Percentiles rank a stretch among this genome's conserved stretches.
These are phyloP conservation scores for Nicotiana obtusifolia DNA, from an alignment of 257 asterid genomes.

Conservation along the genomic window DNA sequence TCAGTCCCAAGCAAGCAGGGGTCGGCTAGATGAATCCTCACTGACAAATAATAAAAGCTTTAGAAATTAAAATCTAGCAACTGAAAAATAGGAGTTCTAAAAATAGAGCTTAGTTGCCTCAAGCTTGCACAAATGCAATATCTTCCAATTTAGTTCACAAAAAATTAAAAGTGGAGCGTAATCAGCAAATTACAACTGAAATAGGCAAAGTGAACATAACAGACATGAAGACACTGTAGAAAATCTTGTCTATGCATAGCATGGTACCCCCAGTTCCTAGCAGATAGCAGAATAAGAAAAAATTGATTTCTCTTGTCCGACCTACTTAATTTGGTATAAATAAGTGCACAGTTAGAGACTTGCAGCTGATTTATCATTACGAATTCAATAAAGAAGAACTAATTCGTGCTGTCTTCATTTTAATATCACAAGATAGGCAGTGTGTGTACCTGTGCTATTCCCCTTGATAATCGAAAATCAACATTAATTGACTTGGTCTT, in stretches of 20 bases:
- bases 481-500: slow-evolving; percentile 85
- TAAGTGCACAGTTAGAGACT: background rate
- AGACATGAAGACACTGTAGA: background rate
- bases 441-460: slow-evolving; percentile 77
- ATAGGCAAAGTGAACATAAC: slow-evolving; percentile 2
- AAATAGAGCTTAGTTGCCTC: background rate
- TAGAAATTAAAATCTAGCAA: background rate
- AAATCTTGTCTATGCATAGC: background rate
- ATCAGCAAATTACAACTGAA: background rate
- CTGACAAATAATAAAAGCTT: background rate
- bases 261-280: background rate
- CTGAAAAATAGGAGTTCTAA: background rate
- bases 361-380: background rate
- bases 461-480: slow-evolving; percentile 95
- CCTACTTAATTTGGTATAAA: background rate
- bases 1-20: slow-evolving; percentile 4
- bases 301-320: background rate
- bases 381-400: background rate
- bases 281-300: background rate
- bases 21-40: background rate
- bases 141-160: background rate
- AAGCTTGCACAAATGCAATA: background rate
- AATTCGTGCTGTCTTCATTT: background rate
- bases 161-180: background rate
- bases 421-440: slow-evolving; percentile 18